A percentile compares a stretch with the other conserved stretches of the same genome.
These are phyloP conservation scores for Boletus rex-veris DNA, from an alignment of 768 basidiomycete species.

Conservation along the genomic window DNA sequence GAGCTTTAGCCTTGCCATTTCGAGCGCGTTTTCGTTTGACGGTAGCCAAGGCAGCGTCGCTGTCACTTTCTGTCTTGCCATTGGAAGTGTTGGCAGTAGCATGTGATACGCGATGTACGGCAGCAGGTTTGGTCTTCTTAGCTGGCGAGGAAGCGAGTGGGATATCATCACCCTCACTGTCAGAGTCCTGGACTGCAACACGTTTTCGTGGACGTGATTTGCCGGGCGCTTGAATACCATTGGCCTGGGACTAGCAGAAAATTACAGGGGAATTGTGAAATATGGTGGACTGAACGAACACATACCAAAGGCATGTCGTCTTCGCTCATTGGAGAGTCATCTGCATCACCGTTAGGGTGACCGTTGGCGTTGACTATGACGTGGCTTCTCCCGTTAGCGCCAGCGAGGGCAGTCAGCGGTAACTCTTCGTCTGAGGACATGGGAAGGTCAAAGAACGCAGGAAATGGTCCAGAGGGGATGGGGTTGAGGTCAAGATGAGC, in stretches of 20 bases:
- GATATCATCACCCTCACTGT: conserved; percentile 62
- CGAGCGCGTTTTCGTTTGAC: conserved; percentile 43
- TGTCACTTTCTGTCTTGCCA: conserved; percentile 38
- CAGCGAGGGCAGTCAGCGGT: conserved; percentile 41
- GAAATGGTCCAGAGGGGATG: conserved; percentile 4
- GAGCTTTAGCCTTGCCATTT: conserved; percentile 49
- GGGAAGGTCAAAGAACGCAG: conserved; percentile 29
- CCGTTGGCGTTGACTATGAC: conserved; percentile 45
- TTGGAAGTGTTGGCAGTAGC: conserved; percentile 36
- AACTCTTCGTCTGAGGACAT: conserved; percentile 61
- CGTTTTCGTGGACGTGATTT: conserved; percentile 47
- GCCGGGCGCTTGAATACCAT: conserved; percentile 40
- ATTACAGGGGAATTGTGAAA: conserved; percentile 20
- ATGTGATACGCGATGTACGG: conserved; percentile 39
- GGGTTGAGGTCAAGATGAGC: background rate
- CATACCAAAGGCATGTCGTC: conserved; percentile 71
- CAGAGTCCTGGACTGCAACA: conserved; percentile 47
- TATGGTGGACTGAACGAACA: conserved; percentile 10
- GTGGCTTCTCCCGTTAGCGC: conserved; percentile 42
- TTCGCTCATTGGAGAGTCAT: conserved; percentile 56
- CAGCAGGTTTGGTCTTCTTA: conserved; percentile 43
- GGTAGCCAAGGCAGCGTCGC: conserved; percentile 42
- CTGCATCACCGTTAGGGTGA: conserved; percentile 36
- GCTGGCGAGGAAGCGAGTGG: conserved; percentile 72
- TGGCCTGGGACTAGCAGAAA: conserved; percentile 51